Conservation (phyloP, 805 yeast species). For the Wickerhamomyces bovis region DNA sequence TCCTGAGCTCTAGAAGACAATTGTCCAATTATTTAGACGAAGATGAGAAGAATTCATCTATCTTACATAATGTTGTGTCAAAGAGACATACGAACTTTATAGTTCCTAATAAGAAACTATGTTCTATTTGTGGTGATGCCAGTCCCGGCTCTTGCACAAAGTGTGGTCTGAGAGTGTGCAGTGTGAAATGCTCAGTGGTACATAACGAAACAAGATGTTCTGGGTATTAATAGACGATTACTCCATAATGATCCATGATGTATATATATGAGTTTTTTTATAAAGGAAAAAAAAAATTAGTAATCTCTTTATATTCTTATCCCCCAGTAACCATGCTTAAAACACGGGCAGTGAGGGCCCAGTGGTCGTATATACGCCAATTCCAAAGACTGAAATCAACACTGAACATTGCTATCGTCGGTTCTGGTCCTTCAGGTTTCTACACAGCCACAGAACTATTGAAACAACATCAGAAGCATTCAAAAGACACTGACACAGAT, state of each 20-base stretch:
- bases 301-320: too few relatives aligned
- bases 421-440: constrained; percentile 96
- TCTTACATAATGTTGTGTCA: constrained; percentile 22
- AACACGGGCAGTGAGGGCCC: background rate
- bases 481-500: constrained; percentile 11
- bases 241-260: background rate
- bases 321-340: background rate
- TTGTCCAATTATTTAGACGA: constrained; percentile 38
- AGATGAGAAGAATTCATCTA: constrained; percentile 31
- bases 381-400: constrained; percentile 8
- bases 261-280: too few relatives aligned
- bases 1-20: constrained; percentile 34
- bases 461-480: constrained; percentile 31
- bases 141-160: constrained; percentile 35
- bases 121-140: constrained; percentile 41
- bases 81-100: constrained; percentile 28
- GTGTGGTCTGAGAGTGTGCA: constrained; percentile 37
- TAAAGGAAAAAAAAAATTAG: too few relatives aligned
- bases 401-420: constrained; percentile 48
- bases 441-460: constrained; percentile 77
- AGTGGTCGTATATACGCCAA: background rate
- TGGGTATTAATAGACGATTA: constrained; percentile 16
- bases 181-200: constrained; percentile 33
- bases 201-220: constrained; percentile 41
- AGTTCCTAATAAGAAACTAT: constrained; percentile 33